Conservation (phyloP, 495 filamentous ascomycete genomes). For the Podospora conica region DNA sequence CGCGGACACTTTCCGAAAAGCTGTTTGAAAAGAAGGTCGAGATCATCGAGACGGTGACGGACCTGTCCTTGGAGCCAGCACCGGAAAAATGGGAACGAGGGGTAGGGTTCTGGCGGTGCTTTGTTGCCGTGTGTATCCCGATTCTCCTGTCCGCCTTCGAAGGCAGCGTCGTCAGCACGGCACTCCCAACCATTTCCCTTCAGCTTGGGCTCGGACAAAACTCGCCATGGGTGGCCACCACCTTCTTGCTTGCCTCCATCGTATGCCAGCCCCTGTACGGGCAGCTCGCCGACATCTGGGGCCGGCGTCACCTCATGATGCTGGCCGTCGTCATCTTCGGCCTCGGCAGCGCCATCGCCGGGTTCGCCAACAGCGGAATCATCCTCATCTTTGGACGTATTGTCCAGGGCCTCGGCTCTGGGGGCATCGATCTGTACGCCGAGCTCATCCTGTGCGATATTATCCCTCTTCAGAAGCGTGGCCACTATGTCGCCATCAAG, state of each 20-base stretch:
- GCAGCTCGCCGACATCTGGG: constrained; percentile 47
- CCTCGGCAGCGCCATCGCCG: constrained; percentile 40
- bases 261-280: constrained; percentile 33
- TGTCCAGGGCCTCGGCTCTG: constrained; percentile 75
- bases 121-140: constrained; percentile 32
- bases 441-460: constrained; percentile 55
- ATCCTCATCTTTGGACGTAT: constrained; percentile 71
- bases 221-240: constrained; percentile 28
- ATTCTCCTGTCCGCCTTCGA: constrained; percentile 43
- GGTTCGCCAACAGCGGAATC: constrained; percentile 25
- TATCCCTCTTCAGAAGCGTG: constrained; percentile 63
- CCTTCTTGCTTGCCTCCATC: constrained; percentile 25
- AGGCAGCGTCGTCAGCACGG: constrained; percentile 46
- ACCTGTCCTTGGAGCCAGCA: neutral
- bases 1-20: neutral
- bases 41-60: neutral
- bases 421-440: constrained; percentile 53
- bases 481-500: constrained; percentile 50
- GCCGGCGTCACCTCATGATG: constrained; percentile 43
- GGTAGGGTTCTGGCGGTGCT: constrained; percentile 36
- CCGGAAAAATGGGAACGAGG: constrained; percentile 19
- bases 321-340: constrained; percentile 35
- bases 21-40: neutral
- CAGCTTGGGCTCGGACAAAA: constrained; percentile 26
- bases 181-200: constrained; percentile 37